phyloP scores from a whole-genome alignment of 441 rosid species.

The Pelargonium australe region DNA sequence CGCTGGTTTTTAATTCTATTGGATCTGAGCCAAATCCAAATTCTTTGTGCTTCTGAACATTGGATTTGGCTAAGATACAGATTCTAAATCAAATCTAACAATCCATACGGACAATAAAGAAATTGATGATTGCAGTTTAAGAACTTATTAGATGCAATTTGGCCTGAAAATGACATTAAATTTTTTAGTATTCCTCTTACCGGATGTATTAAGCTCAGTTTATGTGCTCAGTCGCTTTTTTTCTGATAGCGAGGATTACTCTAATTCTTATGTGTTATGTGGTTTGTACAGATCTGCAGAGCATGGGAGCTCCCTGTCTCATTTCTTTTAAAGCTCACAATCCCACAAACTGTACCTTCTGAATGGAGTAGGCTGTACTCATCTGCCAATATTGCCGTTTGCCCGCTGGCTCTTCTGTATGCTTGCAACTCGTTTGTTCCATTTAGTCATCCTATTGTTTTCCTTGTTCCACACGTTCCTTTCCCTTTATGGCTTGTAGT shows the following conservation, averaged over 20 bases:
- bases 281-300: slow-evolving; percentile 52
- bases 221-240: background rate
- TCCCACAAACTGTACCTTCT: slow-evolving; percentile 68
- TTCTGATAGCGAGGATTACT: too few species aligned
- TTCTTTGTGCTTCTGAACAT: too few species aligned
- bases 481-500: slow-evolving; percentile 77
- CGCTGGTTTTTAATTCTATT: too few species aligned
- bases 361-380: slow-evolving; percentile 71
- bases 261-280: slow-evolving; percentile 2
- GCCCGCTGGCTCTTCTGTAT: slow-evolving; percentile 71
- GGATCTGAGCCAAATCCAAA: too few species aligned
- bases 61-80: too few species aligned
- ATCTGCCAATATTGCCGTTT: slow-evolving; percentile 69
- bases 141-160: background rate
- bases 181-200: background rate
- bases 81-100: too few species aligned
- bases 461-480: slow-evolving; percentile 61
- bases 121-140: background rate
- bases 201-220: background rate
- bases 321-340: slow-evolving; percentile 62
- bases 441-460: slow-evolving; percentile 63
- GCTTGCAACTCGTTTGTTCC: slow-evolving; percentile 76
- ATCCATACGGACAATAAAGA: too few species aligned
- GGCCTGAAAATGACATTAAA: background rate
- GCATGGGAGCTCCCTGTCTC: slow-evolving; percentile 69